A percentile compares a stretch with the other conserved stretches of the same genome.
Evolutionary conservation across 306 rosid species (phyloP).

Genomic region (Cicer cuneatum): DNA sequence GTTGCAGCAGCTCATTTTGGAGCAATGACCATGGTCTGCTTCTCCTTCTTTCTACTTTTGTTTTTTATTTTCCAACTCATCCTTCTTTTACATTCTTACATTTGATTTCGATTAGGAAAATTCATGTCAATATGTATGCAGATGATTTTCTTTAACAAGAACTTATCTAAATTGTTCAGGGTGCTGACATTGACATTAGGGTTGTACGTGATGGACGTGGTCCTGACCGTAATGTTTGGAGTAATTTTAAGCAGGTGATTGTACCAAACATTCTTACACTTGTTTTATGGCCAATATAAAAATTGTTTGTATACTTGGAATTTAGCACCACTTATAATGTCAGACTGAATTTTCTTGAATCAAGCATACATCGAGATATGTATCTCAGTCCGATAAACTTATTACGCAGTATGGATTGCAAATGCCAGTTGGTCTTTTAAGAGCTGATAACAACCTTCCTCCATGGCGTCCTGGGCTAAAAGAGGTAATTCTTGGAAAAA

Average conservation of each 20-base stretch:
- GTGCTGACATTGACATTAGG: slow-evolving; percentile 98
- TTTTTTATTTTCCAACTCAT: neutral
- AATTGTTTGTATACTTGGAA: slow-evolving; percentile 18
- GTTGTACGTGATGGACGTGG: slow-evolving; percentile 98
- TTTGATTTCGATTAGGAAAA: slow-evolving; percentile 34
- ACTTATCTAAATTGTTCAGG: slow-evolving; percentile 65
- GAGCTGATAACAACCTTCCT: slow-evolving; percentile 97
- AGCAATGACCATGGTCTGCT: slow-evolving; percentile 91
- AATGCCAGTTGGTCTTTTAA: slow-evolving; percentile 76
- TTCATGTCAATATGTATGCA: slow-evolving; percentile 8
- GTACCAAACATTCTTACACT: slow-evolving; percentile 23
- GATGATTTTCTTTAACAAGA: slow-evolving; percentile 33
- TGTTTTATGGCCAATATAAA: slow-evolving; percentile 27
- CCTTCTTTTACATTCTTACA: slow-evolving; percentile 18
- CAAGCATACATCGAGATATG: slow-evolving; percentile 8
- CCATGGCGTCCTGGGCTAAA: slow-evolving; percentile 92
- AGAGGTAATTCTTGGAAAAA: slow-evolving; percentile 60
- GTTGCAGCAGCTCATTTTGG: slow-evolving; percentile 94
- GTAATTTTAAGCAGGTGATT: slow-evolving; percentile 95
- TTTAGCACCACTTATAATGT: slow-evolving; percentile 22
- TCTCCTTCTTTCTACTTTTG: slow-evolving; percentile 37
- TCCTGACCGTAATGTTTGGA: slow-evolving; percentile 96
- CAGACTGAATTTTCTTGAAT: slow-evolving; percentile 26
- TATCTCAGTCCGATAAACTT: slow-evolving; percentile 38
- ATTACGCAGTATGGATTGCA: slow-evolving; percentile 79